Evolutionary conservation across 192 early-diverging fungal genomes (phyloP), one percentile per base, ranked within the genome.

Genomic region (Coemansia sp.): DNA sequence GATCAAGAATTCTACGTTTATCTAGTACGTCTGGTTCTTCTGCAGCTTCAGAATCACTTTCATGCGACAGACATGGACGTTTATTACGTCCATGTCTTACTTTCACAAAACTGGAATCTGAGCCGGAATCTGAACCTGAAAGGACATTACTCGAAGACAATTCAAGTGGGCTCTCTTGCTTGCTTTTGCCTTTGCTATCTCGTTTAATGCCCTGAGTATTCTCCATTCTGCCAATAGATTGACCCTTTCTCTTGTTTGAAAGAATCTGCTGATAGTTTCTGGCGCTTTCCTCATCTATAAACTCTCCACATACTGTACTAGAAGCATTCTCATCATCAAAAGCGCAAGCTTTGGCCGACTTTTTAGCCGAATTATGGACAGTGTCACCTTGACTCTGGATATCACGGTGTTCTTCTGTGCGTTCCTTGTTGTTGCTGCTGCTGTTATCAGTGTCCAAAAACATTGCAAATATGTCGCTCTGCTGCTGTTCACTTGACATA

Each of bases 221-320:
- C 11, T 23, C 21, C 8, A 19, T 23, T 53, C 11, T 53, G 50
- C 48, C 15, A n/a, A n/a, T n/a, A 1, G 16, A 50, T 16, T 12
- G 10, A 5, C 19, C 45, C 0, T 37, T 53, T 11, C 45, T 44
- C 15, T 32, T 54, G 15, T 74, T 47, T 23, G 43, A 67, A 6
- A 82, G 54, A 1, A 82, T 64, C 19, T 63, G 61, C 52, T 58
- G 68, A 44, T 74, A 76, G 71, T 82, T 82, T 42, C 12, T 69
- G 45, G 71, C 79, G 59, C 79, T 76, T 44, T 82, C 79, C 52
- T 82, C 62, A 44, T 82, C 79, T 61, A 82, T 82, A 64, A 82
- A 82, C 16, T 67, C 68, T 71, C 68, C 67, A 13, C 18, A 41
- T 9, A 50, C 41, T 41, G 47, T 38, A 19, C 39, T 8, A 13